Base-by-base conservation (phyloP, 108 stramenopile genomes). In the Hondaea fermentalgiana region DNA sequence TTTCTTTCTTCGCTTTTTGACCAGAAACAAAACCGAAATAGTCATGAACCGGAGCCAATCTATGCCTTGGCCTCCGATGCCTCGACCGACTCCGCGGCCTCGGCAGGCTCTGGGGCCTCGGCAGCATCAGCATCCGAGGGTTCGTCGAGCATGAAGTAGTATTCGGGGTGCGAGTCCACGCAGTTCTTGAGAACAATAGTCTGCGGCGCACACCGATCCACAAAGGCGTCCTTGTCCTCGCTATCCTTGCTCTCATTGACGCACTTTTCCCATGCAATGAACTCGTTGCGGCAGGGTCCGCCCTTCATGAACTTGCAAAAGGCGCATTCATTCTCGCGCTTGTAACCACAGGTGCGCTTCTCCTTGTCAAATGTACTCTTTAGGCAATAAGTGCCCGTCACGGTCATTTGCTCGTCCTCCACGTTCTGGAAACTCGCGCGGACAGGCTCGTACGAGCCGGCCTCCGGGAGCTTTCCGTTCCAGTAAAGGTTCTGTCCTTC, bases 241-340 rank as follows among this genome's bases (percentile, higher is more conserved):
- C 28, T 28, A 16, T 83, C 51, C 76, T 83, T 83, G 76, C 76
- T 83, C 19, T 47, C 76, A 6, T 17, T 16, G 76, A 83, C n/a
- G 51, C 76, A 83, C 76, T 83, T 83, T 53, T 83, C 76, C 76
- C 76, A 83, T 10, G 76, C 76, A 2, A 53, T 53, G 76, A 83
- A 83, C 76, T 83, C 49, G 19, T 12, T 47, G 76, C 76, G 76
- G 76, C 76, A 83, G n/a, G 76, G 76, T 6, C 76, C 76, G 12
- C 19, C 76, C 76, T 83, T 83, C 76, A 83, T 83, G 76, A 53
- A 83, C 76, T 83, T 83, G 76, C 76, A 83, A 53, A 83, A 83
- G 49, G 49, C 45, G 51, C 76, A 83, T 16, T 83, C 49, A 45
- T 83, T 83, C 51, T 83, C 76, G 76, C 76, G 76, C 49, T 83